Percentiles rank a stretch among this genome's conserved stretches.
Evolutionary conservation across 495 filamentous ascomycete species (phyloP).

Genomic region (Delitschia confertaspora): DNA sequence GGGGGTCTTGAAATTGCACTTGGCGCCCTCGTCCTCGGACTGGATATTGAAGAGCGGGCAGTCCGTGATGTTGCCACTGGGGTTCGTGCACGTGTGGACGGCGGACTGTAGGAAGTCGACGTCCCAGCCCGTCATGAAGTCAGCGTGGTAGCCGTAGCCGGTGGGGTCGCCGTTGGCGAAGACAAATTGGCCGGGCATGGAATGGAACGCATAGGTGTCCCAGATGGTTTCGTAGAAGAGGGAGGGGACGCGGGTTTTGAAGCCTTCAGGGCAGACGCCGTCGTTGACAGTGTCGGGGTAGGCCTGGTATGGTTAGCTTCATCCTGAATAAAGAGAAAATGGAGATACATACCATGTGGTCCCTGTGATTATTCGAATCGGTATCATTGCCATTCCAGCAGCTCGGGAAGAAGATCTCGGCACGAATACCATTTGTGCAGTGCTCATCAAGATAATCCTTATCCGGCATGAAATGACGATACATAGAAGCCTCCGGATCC

Average conservation of each 20-base stretch:
- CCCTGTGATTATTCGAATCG: constrained; percentile 53
- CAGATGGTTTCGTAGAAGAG: constrained; percentile 88
- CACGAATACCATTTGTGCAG: constrained; percentile 65
- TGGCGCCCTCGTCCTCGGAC: constrained; percentile 32
- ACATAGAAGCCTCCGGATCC: constrained; percentile 55
- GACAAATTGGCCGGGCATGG: constrained; percentile 62
- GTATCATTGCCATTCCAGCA: constrained; percentile 77
- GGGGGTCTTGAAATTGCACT: constrained; percentile 44
- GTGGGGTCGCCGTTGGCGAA: constrained; percentile 74
- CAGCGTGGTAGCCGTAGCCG: constrained; percentile 74
- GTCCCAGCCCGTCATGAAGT: constrained; percentile 82
- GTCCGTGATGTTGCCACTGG: constrained; percentile 44
- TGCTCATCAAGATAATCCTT: constrained; percentile 69
- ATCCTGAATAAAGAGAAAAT: no score
- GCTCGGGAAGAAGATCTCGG: constrained; percentile 83
- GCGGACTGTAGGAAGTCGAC: constrained; percentile 49
- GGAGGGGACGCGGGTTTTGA: constrained; percentile 57
- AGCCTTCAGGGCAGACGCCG: constrained; percentile 68
- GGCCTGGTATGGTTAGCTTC: no score
- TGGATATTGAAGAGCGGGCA: constrained; percentile 55
- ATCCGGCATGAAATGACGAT: constrained; percentile 69
- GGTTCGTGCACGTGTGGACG: constrained; percentile 43
- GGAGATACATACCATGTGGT: no score
- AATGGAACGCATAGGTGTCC: constrained; percentile 61
- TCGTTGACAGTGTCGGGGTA: constrained; percentile 68